Base-by-base conservation (phyloP, 768 basidiomycete genomes). In the Thelephora ganbajun region DNA sequence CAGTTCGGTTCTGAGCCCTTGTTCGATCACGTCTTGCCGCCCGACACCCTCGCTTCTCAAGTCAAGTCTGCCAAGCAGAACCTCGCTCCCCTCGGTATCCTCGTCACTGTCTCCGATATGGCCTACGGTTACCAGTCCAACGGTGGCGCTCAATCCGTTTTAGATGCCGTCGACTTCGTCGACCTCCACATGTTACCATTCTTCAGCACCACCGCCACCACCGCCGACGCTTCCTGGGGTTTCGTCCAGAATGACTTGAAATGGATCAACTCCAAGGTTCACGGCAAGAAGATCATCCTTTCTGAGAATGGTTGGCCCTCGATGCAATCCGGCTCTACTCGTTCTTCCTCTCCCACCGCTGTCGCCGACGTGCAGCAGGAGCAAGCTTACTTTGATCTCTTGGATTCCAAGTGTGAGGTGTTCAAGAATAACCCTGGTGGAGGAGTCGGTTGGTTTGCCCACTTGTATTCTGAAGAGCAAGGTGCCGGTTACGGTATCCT, bases 381-480 rank as follows among this genome's bases (percentile, higher is more conserved):
- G 35, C 52, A 83, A 73, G 73, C 69, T 48, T 87, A 85, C 56
- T 85, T 67, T 51, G 61, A 62, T 16, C 59, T 87, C 12, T 71
- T 87, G 12, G 80, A 88, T 53, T 58, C 66, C 1, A 72, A 80
- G 48, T 87, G 84, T 56, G 55, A 65, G 7, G 69, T 76, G 54
- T 67, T 87, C 56, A 87, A 87, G 63, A 56, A 52, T 0, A 72
- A 73, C 20, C 57, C 63, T 11, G 73, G 73, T 2, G 82, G 82
- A 19, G 82, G 82, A 19, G 64, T 86, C 33, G 83, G 85, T 9
- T 88, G 84, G 85, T 88, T 88, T 54, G 81, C 80, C 22, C 85
- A 87, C 58, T 78, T 86, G 45, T 86, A 85, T 56, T 76, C 77
- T 2, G 85, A 85, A 55, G 50, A 61, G 50, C 71, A 76, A 60